Evolutionary conservation across 306 rosid species (phyloP).

Genomic region (Geum urbanum): DNA sequence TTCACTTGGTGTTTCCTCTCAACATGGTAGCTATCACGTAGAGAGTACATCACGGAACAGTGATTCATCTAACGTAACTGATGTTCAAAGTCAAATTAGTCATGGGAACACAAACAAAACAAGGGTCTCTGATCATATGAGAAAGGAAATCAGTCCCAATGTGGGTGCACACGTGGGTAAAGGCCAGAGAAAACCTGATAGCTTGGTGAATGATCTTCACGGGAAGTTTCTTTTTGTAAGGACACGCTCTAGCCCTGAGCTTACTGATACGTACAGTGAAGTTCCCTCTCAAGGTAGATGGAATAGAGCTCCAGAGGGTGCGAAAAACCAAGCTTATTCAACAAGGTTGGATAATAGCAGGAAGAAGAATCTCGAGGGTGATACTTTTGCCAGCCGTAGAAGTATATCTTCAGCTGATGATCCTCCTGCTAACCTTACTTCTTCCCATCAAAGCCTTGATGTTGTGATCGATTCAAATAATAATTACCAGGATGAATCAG

Average conservation of each 20-base stretch:
- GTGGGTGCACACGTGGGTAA: constrained; percentile 44
- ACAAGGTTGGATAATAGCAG: constrained; percentile 55
- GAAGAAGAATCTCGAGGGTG: constrained; percentile 57
- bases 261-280: constrained; percentile 74
- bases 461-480: constrained; percentile 52
- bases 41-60: constrained; percentile 43
- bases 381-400: constrained; percentile 36
- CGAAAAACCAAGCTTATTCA: constrained; percentile 41
- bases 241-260: constrained; percentile 97
- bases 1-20: constrained; percentile 43
- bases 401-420: constrained; percentile 45
- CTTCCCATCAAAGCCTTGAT: constrained; percentile 46
- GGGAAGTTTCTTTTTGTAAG: constrained; percentile 81
- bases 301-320: constrained; percentile 47
- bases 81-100: constrained; percentile 48
- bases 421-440: constrained; percentile 33
- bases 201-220: constrained; percentile 47
- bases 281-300: constrained; percentile 63
- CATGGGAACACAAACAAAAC: constrained; percentile 46
- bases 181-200: constrained; percentile 46
- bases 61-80: constrained; percentile 43
- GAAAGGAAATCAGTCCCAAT: constrained; percentile 44
- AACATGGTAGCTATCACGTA: constrained; percentile 40
- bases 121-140: constrained; percentile 47
- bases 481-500: constrained; percentile 51